Conservation (phyloP, 306 rosid species). For the Betula pendula region DNA sequence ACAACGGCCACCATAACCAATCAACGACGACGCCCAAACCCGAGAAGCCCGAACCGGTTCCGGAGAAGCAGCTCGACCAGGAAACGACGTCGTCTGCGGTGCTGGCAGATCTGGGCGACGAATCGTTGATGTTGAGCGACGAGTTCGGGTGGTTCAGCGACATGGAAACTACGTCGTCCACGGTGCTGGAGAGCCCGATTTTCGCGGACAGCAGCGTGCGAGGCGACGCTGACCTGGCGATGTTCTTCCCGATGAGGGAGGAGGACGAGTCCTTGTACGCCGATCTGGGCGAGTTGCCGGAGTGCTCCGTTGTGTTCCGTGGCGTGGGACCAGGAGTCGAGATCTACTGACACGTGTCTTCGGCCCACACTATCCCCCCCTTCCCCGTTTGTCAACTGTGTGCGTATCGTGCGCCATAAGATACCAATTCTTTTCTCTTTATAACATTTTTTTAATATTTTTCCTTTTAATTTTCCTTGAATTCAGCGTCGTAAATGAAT, state of each 20-base stretch:
- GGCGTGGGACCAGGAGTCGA: constrained; percentile 60
- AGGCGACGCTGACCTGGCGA: constrained; percentile 37
- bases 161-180: constrained; percentile 60
- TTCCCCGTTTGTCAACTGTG: background rate
- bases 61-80: constrained; percentile 7
- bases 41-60: constrained; percentile 16
- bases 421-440: constrained; percentile 7
- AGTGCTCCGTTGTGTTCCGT: constrained; percentile 66
- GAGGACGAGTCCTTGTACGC: constrained; percentile 88
- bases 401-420: constrained; percentile 29
- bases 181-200: constrained; percentile 57
- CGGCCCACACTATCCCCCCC: background rate
- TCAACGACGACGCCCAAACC: constrained; percentile 13
- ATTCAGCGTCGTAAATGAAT: constrained; percentile 21
- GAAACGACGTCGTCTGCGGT: constrained; percentile 33
- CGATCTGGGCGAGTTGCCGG: constrained; percentile 92
- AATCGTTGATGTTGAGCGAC: constrained; percentile 28
- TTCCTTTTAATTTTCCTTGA: background rate
- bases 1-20: constrained; percentile 15
- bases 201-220: constrained; percentile 33
- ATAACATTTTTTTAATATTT: background rate
- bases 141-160: constrained; percentile 75
- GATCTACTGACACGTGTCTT: constrained; percentile 42
- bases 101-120: constrained; percentile 44
- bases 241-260: constrained; percentile 73